These are phyloP conservation scores for Tricharina praecox DNA, from an alignment of 495 filamentous ascomycete species.

Conservation along the genomic window DNA sequence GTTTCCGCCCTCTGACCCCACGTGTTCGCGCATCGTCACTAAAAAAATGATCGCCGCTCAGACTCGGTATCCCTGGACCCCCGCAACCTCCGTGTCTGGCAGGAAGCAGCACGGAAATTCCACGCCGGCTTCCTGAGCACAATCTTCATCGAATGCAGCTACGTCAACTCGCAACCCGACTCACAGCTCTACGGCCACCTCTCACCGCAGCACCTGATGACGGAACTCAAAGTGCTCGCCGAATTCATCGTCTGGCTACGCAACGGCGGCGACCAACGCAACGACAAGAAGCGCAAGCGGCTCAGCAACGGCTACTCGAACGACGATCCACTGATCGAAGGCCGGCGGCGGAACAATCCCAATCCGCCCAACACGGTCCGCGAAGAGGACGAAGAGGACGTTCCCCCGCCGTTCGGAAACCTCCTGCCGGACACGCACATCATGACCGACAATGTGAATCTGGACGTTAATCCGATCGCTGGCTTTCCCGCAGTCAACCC, in stretches of 20 bases:
- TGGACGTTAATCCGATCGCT: background rate
- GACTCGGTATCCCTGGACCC: constrained; percentile 61
- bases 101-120: constrained; percentile 69
- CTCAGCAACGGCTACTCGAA: background rate
- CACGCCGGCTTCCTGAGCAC: constrained; percentile 47
- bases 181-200: constrained; percentile 74
- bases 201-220: constrained; percentile 58
- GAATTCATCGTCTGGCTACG: constrained; percentile 38
- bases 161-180: constrained; percentile 57
- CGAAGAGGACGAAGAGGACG: constrained; percentile 2
- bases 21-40: constrained; percentile 28
- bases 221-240: constrained; percentile 59
- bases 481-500: background rate
- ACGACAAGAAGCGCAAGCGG: constrained; percentile 22
- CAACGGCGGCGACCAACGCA: constrained; percentile 16
- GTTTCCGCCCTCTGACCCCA: constrained; percentile 55
- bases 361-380: constrained; percentile 4
- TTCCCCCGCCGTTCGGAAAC: background rate
- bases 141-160: constrained; percentile 92
- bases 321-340: constrained; percentile 1
- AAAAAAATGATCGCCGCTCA: constrained; percentile 22
- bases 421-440: background rate
- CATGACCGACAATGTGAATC: background rate
- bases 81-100: constrained; percentile 67
- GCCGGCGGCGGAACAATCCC: background rate